Conservation (phyloP, 345 rosid genomes). For the Lepidium aucheri region DNA sequence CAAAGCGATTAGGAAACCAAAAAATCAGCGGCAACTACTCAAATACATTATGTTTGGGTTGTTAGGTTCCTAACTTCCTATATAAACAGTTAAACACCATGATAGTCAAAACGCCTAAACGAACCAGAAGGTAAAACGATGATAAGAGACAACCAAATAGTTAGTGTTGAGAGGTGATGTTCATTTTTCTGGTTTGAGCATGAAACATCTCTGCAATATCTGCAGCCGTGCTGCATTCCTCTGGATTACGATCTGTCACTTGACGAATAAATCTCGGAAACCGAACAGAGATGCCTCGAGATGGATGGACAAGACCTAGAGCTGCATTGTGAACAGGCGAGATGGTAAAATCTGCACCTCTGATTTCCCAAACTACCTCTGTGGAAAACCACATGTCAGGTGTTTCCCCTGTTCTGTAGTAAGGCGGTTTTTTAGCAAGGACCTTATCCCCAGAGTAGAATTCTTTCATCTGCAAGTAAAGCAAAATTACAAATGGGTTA, state of each 20-base stretch:
- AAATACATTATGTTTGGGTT: not conserved
- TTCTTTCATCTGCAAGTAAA: constrained; percentile 69
- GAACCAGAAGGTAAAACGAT: not conserved
- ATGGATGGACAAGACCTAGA: constrained; percentile 69
- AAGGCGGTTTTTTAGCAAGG: constrained; percentile 53
- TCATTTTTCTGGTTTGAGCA: constrained; percentile 68
- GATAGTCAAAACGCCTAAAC: not conserved
- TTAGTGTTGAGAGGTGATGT: constrained; percentile 23
- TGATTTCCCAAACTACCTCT: constrained; percentile 72
- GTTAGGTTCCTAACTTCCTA: not conserved
- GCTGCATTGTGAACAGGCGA: constrained; percentile 79
- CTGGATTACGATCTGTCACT: constrained; percentile 45
- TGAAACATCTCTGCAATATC: constrained; percentile 70
- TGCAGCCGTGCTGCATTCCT: constrained; percentile 68
- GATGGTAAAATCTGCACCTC: constrained; percentile 81
- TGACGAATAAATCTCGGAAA: constrained; percentile 59
- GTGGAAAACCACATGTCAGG: constrained; percentile 82
- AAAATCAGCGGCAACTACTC: not conserved
- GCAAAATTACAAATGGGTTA: not conserved
- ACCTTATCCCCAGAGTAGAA: constrained; percentile 57
- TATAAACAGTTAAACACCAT: not conserved
- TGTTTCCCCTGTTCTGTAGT: constrained; percentile 64
- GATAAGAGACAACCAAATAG: not conserved
- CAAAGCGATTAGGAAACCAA: not conserved
- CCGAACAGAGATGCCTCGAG: constrained; percentile 76